Base-by-base conservation (phyloP, 1,284 basidiomycete species). In the Ceratobasidium sp. region DNA sequence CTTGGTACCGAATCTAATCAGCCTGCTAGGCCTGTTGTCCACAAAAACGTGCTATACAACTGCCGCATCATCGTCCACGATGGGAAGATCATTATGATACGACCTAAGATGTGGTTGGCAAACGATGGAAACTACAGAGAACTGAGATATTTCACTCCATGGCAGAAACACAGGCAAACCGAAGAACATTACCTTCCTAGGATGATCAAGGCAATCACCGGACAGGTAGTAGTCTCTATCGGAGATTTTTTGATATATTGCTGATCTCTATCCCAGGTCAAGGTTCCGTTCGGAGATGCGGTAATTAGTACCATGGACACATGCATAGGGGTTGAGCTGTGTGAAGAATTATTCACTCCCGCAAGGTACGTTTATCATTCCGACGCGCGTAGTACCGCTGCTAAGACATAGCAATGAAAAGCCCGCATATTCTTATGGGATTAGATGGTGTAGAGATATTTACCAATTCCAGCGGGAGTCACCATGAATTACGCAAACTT, bases 91-190 rank as follows among this genome's bases (percentile, higher is more conserved):
- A 78, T 98, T 1, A 84, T 97, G 73, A 98, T 99, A 73, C 86
- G 97, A 11, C 97, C 96, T 0, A 99, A 99, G 80, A 95, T 99
- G 94, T 99, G 96, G 96, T 83, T 99, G 70, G 96, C 96, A 1
- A 99, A 99, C 75, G 95, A 98, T 74, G 96, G 96, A 9, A 98
- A 99, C 77, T 99, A 99, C 77, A 89, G 96, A 52, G 96, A 99
- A 79, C 82, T 98, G 74, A 83, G 97, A 39, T 96, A 93, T 79
- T 99, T 99, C 74, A 95, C 96, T 0, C 95, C 96, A 0, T 99
- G 97, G 96, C 81, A 83, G 76, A 95, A 95, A 76, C 88, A 91
- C 74, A 84, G 88, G 27, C 84, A 93, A 76, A 89, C 87, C 74
- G 96, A 99, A 77, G 89, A 93, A 58, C 92, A 95, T 75, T 91